Base-by-base conservation (phyloP, 352 stramenopile species). In the Aphanomyces stellatus region DNA sequence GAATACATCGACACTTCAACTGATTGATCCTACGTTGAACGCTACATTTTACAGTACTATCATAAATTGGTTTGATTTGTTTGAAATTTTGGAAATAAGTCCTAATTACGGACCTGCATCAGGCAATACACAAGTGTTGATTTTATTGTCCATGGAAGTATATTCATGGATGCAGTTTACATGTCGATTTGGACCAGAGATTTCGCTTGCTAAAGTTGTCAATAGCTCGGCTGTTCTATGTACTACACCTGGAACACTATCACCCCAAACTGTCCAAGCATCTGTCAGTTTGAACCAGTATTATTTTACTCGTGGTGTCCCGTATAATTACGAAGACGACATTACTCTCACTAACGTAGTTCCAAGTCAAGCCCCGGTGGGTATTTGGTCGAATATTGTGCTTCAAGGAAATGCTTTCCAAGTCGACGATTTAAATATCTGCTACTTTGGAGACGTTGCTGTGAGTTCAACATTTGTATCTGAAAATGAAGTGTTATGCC, bases 131-230 rank as follows among this genome's bases (percentile, higher is more conserved):
- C 17, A 41, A 4, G 60, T 67, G 13, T 19, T 67, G 28, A 31
- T 67, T 19, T 35, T 41, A 10, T 15, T 67, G n/a, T 19, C 31
- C 4, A 31, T 6, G 8, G 19, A 28, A 33, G 0, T 35, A 15
- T 19, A 6, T 35, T n/a, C 3, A 22, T 51, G 19, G 25, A 11
- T 22, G 33, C n/a, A 22, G 25, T 35, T 57, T 13, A 35, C 27
- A 22, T 67, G 60, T 28, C 43, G 41, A 22, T 67, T 67, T 67
- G 60, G 60, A 57, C 8, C 25, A 17, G 49, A 40, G 11, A 8
- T 27, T 13, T 7, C 27, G 41, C 2, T 27, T 28, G 60, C 24
- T 4, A 28, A 13, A 34, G 10, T 59, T 8, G n/a, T 67, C 4
- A 67, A 56, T 27, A 13, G n/a, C 2, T 42, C 60, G 31, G 40